Evolutionary conservation across 768 basidiomycete species (phyloP), one percentile per base, ranked within the genome.

Genomic region (Leccinum variicolor): DNA sequence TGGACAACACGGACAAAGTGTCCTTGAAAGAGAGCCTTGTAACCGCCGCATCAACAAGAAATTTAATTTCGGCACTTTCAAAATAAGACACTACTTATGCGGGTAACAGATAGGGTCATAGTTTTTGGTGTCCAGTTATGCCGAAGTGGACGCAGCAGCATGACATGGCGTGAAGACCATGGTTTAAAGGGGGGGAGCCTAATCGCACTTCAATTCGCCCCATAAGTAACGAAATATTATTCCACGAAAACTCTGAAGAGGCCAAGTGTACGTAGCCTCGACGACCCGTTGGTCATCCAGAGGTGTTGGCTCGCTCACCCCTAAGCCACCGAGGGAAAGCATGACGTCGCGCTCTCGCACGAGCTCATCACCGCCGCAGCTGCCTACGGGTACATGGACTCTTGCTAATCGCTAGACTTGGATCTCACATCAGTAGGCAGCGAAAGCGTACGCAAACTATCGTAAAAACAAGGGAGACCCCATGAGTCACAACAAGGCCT

Each of bases 361-460:
- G 66, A 73, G 47, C 25, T 66, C 50, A 49, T 72, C 56, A 66
- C 72, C 3, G 65, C 57, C 11, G 69, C 71, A 3, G 69, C 69
- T 7, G 66, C 69, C 9, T 71, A 67, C 51, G 71, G 58, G 69
- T 55, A 52, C 33, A 17, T 28, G 1, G 7, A 3, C 41, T 34
- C 14, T 6, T 9, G 1, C 17, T 15, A 3, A 8, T 7, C 17
- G 47, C 5, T 29, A n/a, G 36, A 11, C 11, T 11, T 39, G 17
- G 3, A 23, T 4, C 14, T 48, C 29, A 19, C 28, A 34, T n/a
- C 25, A 25, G 15, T 29, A 73, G 69, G 69, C 66, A 21, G 70
- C 70, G 5, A 73, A 73, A 41, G 63, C 63, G 1, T 72, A 73
- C 59, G 55, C 68, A 53, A 6, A 66, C 4, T 68, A 72, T 34